These are phyloP conservation scores for Anisodus acutangulus DNA, from an alignment of 257 asterid species.

Conservation along the genomic window DNA sequence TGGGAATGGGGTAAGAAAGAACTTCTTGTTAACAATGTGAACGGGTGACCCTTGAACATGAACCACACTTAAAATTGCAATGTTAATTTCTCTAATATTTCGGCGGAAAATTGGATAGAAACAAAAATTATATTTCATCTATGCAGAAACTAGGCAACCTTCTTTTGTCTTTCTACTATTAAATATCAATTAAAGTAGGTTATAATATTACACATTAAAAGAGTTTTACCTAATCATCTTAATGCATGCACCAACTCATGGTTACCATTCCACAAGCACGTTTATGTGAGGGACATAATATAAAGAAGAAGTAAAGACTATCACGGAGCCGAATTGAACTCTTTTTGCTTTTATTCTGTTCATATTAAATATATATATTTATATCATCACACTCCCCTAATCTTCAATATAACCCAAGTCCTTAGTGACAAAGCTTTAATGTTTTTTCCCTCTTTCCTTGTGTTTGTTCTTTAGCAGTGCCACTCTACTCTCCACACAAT, in stretches of 20 bases:
- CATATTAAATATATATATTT: neutral
- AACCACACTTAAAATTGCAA: neutral
- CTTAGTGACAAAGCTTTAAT: neutral
- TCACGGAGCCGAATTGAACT: constrained; percentile 48
- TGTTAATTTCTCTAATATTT: neutral
- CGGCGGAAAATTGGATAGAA: neutral
- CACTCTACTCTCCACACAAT: neutral
- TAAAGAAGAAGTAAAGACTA: constrained; percentile 35
- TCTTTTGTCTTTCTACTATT: neutral
- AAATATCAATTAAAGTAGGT: neutral
- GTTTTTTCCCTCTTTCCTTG: neutral
- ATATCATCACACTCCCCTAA: constrained; percentile 25
- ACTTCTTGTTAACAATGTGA: neutral
- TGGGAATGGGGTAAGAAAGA: too few species aligned
- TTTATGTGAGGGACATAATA: neutral
- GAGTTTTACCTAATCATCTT: neutral
- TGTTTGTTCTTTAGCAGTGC: neutral
- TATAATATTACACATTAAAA: neutral
- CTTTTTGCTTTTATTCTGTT: neutral
- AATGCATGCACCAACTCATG: neutral
- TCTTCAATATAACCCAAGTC: neutral
- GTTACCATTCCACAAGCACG: neutral
- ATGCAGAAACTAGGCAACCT: neutral
- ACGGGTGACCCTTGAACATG: neutral
- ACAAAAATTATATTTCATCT: neutral